phyloP scores from a whole-genome alignment of 1,284 basidiomycete species.

The Ceratorhiza oryzae-sativae region DNA sequence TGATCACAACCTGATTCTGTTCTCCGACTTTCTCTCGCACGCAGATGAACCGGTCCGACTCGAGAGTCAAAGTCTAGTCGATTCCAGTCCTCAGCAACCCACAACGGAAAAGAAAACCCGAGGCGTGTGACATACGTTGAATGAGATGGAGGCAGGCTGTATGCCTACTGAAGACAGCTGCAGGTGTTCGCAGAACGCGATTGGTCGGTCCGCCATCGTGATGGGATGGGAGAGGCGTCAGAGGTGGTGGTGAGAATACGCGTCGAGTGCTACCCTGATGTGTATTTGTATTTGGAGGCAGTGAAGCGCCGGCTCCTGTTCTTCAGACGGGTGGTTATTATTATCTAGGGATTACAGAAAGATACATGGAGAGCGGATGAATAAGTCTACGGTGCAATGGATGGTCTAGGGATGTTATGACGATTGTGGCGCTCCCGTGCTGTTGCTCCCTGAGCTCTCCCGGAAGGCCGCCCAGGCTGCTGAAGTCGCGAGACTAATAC shows the following conservation, averaged over 20 bases:
- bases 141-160: conserved; percentile 95
- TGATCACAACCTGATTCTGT: conserved; percentile 95
- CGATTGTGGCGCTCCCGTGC: conserved; percentile 37
- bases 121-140: conserved; percentile 72
- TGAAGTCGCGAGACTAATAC: conserved; percentile 50
- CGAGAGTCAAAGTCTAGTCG: conserved; percentile 51
- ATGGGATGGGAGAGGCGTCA: conserved; percentile 3
- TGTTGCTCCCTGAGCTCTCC: conserved; percentile 38
- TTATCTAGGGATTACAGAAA: not conserved
- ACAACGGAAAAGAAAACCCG: not conserved
- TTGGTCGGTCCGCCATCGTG: conserved; percentile 56
- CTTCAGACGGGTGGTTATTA: conserved; percentile 10
- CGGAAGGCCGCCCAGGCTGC: conserved; percentile 49
- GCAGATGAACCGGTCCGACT: conserved; percentile 58
- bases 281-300: conserved; percentile 25
- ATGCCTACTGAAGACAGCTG: conserved; percentile 97
- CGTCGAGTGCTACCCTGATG: conserved; percentile 27
- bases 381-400: not conserved
- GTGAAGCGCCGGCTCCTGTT: conserved; percentile 10
- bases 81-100: not conserved
- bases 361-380: not conserved
- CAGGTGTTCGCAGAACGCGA: conserved; percentile 83
- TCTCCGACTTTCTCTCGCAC: conserved; percentile 89
- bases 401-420: not conserved
- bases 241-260: conserved; percentile 19